Percentiles rank a stretch among this genome's conserved stretches.
phyloP scores from a whole-genome alignment of 108 stramenopile genomes.

The Skeletonema potamos region DNA sequence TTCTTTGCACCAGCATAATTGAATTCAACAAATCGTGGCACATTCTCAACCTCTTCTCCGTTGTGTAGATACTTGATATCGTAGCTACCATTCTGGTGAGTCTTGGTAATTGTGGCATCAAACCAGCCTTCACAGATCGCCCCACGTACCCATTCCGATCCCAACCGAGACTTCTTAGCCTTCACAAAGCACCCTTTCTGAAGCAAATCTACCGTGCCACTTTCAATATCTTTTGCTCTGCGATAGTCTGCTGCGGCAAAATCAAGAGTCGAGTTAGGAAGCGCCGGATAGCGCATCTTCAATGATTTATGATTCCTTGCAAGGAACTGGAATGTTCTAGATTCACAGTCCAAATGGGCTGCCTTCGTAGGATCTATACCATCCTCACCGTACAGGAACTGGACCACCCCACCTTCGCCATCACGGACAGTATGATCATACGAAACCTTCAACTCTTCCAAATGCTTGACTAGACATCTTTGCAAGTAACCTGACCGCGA shows the following conservation, averaged over 20 bases:
- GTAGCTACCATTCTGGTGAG: slow-evolving; percentile 48
- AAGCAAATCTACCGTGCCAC: slow-evolving; percentile 14
- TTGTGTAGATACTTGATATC: slow-evolving; percentile 74
- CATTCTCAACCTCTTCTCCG: slow-evolving; percentile 49
- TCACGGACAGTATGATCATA: slow-evolving; percentile 99
- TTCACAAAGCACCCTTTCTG: slow-evolving; percentile 64
- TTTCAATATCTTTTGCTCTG: slow-evolving; percentile 37
- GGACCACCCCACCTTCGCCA: slow-evolving; percentile 95
- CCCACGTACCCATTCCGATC: slow-evolving; percentile 73
- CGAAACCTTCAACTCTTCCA: slow-evolving; percentile 93
- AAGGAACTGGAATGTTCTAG: slow-evolving; percentile 84
- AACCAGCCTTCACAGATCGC: slow-evolving; percentile 85
- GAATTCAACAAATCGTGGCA: slow-evolving; percentile 68
- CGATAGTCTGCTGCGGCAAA: slow-evolving; percentile 61
- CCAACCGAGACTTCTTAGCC: slow-evolving; percentile 64
- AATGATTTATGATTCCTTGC: slow-evolving; percentile 88
- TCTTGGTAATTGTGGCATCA: slow-evolving; percentile 67
- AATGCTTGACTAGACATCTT: slow-evolving; percentile 98
- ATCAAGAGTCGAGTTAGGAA: slow-evolving; percentile 61
- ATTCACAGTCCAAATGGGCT: slow-evolving; percentile 81
- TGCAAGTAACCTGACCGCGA: slow-evolving; percentile 98
- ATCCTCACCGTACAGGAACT: slow-evolving; percentile 99
- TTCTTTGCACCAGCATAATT: slow-evolving; percentile 50
- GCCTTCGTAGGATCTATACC: slow-evolving; percentile 94
- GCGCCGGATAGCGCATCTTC: slow-evolving; percentile 49